Evolutionary conservation across 768 basidiomycete genomes (phyloP).

Genomic region (Crepidotus variabilis): DNA sequence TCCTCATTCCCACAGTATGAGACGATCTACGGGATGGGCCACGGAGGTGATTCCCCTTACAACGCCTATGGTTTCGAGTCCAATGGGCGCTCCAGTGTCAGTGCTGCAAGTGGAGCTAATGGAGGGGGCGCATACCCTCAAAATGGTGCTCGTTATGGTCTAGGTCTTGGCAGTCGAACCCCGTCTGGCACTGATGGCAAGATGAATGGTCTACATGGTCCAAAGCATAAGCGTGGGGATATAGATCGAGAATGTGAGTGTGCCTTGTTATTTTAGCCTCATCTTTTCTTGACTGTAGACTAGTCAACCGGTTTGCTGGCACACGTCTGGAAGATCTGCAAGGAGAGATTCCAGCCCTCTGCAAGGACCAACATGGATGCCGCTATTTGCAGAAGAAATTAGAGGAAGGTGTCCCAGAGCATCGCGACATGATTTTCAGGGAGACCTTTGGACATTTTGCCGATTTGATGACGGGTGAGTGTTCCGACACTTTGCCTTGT

Average conservation of each 20-base stretch:
- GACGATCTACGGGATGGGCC: slow-evolving; percentile 46
- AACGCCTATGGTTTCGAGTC: slow-evolving; percentile 56
- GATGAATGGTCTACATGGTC: slow-evolving; percentile 87
- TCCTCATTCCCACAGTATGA: slow-evolving; percentile 47
- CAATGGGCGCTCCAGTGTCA: slow-evolving; percentile 32
- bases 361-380: slow-evolving; percentile 99
- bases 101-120: slow-evolving; percentile 25
- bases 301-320: slow-evolving; percentile 96
- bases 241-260: slow-evolving; percentile 78
- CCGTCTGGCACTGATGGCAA: slow-evolving; percentile 56
- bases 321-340: slow-evolving; percentile 93
- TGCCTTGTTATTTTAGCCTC: not conserved
- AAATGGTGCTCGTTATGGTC: slow-evolving; percentile 72
- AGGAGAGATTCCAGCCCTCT: slow-evolving; percentile 89
- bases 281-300: slow-evolving; percentile 4
- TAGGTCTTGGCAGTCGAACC: slow-evolving; percentile 55
- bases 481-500: slow-evolving; percentile 1
- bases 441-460: slow-evolving; percentile 98
- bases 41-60: slow-evolving; percentile 50
- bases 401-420: slow-evolving; percentile 92
- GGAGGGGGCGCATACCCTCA: slow-evolving; percentile 76
- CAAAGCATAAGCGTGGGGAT: slow-evolving; percentile 93
- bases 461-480: slow-evolving; percentile 92
- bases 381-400: slow-evolving; percentile 98
- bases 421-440: slow-evolving; percentile 98